Evolutionary conservation across 495 filamentous ascomycete genomes (phyloP).

Genomic region (Pseudotulostoma volvatum): DNA sequence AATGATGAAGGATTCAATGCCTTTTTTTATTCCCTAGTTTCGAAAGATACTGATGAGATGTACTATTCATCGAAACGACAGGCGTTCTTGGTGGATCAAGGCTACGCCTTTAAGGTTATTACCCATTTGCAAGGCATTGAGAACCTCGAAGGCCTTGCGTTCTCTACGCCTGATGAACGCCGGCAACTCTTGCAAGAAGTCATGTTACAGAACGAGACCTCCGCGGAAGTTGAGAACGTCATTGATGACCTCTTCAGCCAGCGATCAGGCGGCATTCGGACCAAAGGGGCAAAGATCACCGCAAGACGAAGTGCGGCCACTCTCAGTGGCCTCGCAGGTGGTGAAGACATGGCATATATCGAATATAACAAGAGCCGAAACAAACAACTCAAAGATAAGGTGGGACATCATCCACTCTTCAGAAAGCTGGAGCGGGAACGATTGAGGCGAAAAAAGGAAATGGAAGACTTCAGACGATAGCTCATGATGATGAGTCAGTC

Average conservation of each 20-base stretch:
- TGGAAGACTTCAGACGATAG: conserved; percentile 11
- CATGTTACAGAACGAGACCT: conserved; percentile 76
- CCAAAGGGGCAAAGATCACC: conserved; percentile 27
- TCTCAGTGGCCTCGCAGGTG: conserved; percentile 70
- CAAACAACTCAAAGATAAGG: conserved; percentile 67
- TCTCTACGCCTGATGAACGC: conserved; percentile 62
- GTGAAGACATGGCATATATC: conserved; percentile 91
- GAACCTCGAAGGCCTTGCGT: conserved; percentile 62
- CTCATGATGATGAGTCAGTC: no score
- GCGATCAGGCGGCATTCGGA: conserved; percentile 24
- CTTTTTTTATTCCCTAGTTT: conserved; percentile 96
- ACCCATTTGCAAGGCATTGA: conserved; percentile 89
- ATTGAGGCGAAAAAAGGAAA: conserved; percentile 41
- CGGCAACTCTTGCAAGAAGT: conserved; percentile 81
- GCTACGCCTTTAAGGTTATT: conserved; percentile 98
- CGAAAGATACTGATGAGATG: conserved; percentile 96
- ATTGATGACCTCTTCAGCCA: conserved; percentile 72
- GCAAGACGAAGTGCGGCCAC: conserved; percentile 70
- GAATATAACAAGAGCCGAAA: conserved; percentile 66
- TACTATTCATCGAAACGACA: conserved; percentile 94
- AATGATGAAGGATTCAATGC: conserved; percentile 99
- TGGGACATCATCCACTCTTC: conserved; percentile 46
- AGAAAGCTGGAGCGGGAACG: conserved; percentile 69
- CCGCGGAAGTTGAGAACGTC: conserved; percentile 59
- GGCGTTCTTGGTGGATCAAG: conserved; percentile 95